These are phyloP conservation scores for Cryptosporidium ubiquitum DNA, from an alignment of 169 alveolate species.

Conservation along the genomic window DNA sequence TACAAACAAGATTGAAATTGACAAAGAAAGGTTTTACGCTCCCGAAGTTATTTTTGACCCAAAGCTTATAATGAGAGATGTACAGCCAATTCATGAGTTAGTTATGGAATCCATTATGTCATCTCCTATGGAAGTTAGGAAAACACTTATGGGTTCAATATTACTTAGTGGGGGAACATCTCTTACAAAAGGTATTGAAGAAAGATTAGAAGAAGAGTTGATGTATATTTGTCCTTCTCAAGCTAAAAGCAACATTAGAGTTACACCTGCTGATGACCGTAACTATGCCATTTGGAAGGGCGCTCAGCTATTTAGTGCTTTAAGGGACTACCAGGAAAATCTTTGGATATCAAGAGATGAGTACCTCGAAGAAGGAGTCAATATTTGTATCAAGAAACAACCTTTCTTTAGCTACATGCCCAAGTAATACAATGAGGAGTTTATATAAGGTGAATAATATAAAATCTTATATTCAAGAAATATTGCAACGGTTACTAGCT, in stretches of 20 bases:
- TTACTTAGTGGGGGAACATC: conserved; percentile 79
- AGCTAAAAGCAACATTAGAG: conserved; percentile 63
- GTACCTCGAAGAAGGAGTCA: conserved; percentile 78
- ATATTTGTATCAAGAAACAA: conserved; percentile 74
- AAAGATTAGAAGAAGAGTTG: conserved; percentile 65
- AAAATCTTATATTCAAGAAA: background rate
- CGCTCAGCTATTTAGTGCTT: conserved; percentile 68
- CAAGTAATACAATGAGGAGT: background rate
- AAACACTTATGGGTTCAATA: conserved; percentile 76
- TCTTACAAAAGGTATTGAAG: conserved; percentile 74
- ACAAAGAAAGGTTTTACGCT: conserved; percentile 87
- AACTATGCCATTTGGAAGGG: conserved; percentile 68
- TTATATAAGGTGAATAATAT: background rate
- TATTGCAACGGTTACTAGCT: background rate
- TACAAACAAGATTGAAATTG: conserved; percentile 78
- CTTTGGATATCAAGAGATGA: conserved; percentile 80
- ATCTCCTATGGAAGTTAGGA: conserved; percentile 78
- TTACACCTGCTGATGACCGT: conserved; percentile 64
- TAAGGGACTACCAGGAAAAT: conserved; percentile 76
- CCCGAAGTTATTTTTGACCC: conserved; percentile 88
- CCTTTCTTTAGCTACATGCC: conserved; percentile 36
- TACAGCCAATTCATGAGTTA: conserved; percentile 77
- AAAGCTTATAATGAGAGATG: conserved; percentile 77
- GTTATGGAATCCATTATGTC: conserved; percentile 79
- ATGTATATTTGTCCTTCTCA: conserved; percentile 74